Conservation (phyloP, 768 basidiomycete genomes). For the Russula foetens region DNA sequence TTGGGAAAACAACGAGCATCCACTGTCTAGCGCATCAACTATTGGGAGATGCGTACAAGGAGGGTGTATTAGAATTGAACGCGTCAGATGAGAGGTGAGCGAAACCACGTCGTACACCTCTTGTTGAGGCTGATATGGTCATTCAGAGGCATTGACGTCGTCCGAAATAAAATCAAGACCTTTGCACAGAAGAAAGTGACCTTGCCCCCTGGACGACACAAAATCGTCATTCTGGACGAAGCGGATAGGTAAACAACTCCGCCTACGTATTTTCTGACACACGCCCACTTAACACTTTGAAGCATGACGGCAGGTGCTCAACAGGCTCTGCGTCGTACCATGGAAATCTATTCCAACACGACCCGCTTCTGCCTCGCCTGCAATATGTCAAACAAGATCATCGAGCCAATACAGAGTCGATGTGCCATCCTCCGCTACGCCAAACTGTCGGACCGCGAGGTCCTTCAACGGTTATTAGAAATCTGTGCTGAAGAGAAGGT, state of each 20-base stretch:
- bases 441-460: slow-evolving; percentile 81
- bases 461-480: slow-evolving; percentile 85
- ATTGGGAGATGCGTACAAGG: slow-evolving; percentile 95
- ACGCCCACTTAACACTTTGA: neutral
- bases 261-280: neutral
- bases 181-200: slow-evolving; percentile 99
- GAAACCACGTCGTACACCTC: neutral
- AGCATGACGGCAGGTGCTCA: slow-evolving; percentile 99
- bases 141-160: slow-evolving; percentile 92
- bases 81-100: slow-evolving; percentile 95
- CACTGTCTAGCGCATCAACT: slow-evolving; percentile 95
- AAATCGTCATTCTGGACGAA: slow-evolving; percentile 96
- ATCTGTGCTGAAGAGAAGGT: slow-evolving; percentile 94
- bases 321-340: slow-evolving; percentile 93
- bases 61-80: slow-evolving; percentile 94
- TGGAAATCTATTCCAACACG: slow-evolving; percentile 99
- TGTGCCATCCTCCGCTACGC: slow-evolving; percentile 94
- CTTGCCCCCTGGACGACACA: slow-evolving; percentile 90
- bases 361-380: slow-evolving; percentile 97
- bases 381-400: slow-evolving; percentile 99
- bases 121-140: neutral
- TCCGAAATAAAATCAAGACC: slow-evolving; percentile 94
- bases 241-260: slow-evolving; percentile 71
- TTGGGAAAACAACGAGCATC: slow-evolving; percentile 98
- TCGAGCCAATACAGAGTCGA: slow-evolving; percentile 98